A percentile compares a stretch with the other conserved stretches of the same genome.
phyloP scores from a whole-genome alignment of 2,329 filamentous ascomycete species.

The Nemania sp. region DNA sequence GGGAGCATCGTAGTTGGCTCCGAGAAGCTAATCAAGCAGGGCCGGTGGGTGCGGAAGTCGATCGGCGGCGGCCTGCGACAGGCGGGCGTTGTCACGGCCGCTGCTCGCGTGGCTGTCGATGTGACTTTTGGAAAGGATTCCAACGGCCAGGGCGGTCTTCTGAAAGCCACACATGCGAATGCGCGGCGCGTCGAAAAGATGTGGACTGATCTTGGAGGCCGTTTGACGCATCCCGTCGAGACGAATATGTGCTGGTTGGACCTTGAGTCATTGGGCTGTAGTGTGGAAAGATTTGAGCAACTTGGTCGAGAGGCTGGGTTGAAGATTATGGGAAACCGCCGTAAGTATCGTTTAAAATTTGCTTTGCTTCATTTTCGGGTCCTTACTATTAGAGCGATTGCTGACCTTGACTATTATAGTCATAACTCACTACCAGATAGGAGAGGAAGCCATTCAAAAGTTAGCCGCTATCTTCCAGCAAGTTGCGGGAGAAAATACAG shows the following conservation, averaged over 20 bases:
- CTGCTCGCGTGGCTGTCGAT: conserved; percentile 81
- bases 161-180: conserved; percentile 67
- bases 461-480: conserved; percentile 60
- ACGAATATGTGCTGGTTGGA: conserved; percentile 84
- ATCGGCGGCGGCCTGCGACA: conserved; percentile 85
- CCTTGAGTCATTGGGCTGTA: conserved; percentile 46
- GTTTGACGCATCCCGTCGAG: conserved; percentile 69
- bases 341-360: conserved; percentile 24
- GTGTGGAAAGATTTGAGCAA: conserved; percentile 42
- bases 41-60: conserved; percentile 81
- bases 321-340: conserved; percentile 44
- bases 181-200: conserved; percentile 71
- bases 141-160: conserved; percentile 51
- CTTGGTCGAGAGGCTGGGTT: conserved; percentile 47
- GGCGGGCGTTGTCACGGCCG: conserved; percentile 79
- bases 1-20: conserved; percentile 61
- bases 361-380: background rate
- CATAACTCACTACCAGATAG: conserved; percentile 62
- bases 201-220: conserved; percentile 72
- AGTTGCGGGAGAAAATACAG: conserved; percentile 47
- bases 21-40: conserved; percentile 70
- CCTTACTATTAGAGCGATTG: background rate
- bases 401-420: conserved; percentile 34
- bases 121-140: conserved; percentile 77
- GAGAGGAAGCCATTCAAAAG: conserved; percentile 66